Base-by-base conservation (phyloP, 345 rosid genomes). In the Kandelia obovata region DNA sequence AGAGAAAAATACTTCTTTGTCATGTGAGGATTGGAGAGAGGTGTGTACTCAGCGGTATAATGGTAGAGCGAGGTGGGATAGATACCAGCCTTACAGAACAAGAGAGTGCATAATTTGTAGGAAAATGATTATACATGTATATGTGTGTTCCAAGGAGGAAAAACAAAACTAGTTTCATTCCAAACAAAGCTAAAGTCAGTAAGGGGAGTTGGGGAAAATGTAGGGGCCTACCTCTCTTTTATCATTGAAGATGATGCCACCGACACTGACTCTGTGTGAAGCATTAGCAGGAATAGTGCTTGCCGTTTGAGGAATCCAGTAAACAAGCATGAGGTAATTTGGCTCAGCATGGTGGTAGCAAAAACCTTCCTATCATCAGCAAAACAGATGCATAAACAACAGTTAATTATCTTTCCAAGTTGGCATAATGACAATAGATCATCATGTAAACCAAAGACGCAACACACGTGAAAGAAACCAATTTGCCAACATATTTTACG, bases 271-370 rank as follows among this genome's bases (percentile, higher is more conserved):
- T 69, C 84, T 81, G 65, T 89, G 97, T 19, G 96, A 74, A 68
- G 96, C 97, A 77, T 92, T 92, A 31, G 80, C 79, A 58, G 97
- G 97, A 52, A 92, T 80, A 7, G 88, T 92, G 70, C 80, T 83
- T 15, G 78, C 74, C 20, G 85, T 81, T 64, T 74, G 68, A 1
- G 97, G 92, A 80, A 92, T 85, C 97, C 97, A 92, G 71, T 81
- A 79, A 70, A 83, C 87, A 72, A 92, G 88, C 97, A 89, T 89
- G 65, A 92, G 83, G 75, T 92, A 89, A 75, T 62, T 76, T 68
- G 90, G 94, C 65, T 92, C 97, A 32, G 96, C 97, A 64, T 89
- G 97, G 71, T 92, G 97, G 71, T 83, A 88, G 64, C 35, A 27
- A 72, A 92, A 89, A 65, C 97, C 97, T 77, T 86, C 87, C 97